These are phyloP conservation scores for Flaveria bidentis DNA, from an alignment of 129 eudicot species.

Conservation along the genomic window DNA sequence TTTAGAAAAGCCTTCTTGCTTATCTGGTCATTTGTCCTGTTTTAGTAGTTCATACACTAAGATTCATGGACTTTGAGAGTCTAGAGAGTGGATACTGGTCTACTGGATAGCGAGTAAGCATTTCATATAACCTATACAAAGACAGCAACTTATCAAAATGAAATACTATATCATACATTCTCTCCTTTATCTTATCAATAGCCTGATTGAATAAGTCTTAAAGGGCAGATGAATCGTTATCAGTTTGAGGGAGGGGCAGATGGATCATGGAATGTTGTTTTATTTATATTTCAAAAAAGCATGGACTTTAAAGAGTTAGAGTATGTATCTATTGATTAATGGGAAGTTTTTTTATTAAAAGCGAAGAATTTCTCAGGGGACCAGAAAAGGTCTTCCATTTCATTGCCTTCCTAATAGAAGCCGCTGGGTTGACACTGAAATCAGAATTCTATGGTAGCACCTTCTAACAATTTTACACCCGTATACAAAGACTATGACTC, in stretches of 20 bases:
- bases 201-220: not conserved
- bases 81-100: not conserved
- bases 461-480: not conserved
- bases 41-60: not conserved
- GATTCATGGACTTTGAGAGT: no score
- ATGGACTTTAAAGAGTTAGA: not conserved
- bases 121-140: conserved; percentile 5
- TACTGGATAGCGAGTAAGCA: no score
- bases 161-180: not conserved
- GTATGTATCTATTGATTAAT: not conserved
- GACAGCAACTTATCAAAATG: not conserved
- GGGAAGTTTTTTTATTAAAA: not conserved
- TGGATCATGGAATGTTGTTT: not conserved
- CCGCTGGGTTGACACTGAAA: no score
- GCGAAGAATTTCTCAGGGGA: not conserved
- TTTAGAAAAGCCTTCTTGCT: not conserved
- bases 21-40: not conserved
- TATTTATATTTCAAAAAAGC: not conserved
- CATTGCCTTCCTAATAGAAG: no score
- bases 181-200: not conserved
- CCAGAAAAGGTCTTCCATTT: no score
- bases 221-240: not conserved
- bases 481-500: not conserved
- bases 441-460: not conserved
- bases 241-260: not conserved